Evolutionary conservation across 805 yeast species (phyloP).

Genomic region (Saccharomyces paradoxus): DNA sequence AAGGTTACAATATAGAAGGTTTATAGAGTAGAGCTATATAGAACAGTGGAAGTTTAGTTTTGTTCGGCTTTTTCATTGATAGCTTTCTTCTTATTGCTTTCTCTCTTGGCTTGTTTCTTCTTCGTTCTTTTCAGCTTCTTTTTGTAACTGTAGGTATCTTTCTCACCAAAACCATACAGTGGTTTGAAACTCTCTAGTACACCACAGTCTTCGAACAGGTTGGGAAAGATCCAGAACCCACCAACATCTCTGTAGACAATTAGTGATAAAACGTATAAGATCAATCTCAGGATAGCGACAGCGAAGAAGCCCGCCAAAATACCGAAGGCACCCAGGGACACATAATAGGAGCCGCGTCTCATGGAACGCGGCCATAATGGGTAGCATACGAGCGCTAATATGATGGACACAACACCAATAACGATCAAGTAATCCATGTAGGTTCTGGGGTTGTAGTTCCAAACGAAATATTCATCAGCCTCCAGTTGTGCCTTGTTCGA

Average conservation of each 20-base stretch:
- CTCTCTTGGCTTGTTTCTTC: constrained; percentile 18
- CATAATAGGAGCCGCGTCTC: constrained; percentile 86
- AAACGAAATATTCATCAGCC: constrained; percentile 68
- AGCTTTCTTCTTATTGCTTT: background rate
- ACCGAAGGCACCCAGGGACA: constrained; percentile 69
- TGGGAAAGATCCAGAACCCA: constrained; percentile 96
- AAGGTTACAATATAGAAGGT: background rate
- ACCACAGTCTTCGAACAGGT: constrained; percentile 91
- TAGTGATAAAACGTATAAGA: constrained; percentile 44
- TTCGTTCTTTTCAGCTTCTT: constrained; percentile 28
- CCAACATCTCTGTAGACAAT: constrained; percentile 36
- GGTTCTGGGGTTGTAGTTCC: constrained; percentile 70
- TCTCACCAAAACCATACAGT: constrained; percentile 71
- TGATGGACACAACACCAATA: constrained; percentile 45
- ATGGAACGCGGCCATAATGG: constrained; percentile 92
- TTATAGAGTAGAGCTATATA: background rate
- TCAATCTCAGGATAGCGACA: constrained; percentile 69
- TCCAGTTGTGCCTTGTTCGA: constrained; percentile 49
- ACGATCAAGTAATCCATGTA: constrained; percentile 36
- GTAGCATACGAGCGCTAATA: constrained; percentile 64
- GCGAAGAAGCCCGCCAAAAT: constrained; percentile 67
- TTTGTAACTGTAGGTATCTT: constrained; percentile 26
- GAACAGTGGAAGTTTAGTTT: background rate
- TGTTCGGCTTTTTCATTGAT: constrained; percentile 2
- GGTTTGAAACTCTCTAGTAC: constrained; percentile 88